A percentile compares a stretch with the other conserved stretches of the same genome.
Evolutionary conservation across 2,329 filamentous ascomycete genomes (phyloP).

Genomic region (Neopestalotiopsis clavispora): DNA sequence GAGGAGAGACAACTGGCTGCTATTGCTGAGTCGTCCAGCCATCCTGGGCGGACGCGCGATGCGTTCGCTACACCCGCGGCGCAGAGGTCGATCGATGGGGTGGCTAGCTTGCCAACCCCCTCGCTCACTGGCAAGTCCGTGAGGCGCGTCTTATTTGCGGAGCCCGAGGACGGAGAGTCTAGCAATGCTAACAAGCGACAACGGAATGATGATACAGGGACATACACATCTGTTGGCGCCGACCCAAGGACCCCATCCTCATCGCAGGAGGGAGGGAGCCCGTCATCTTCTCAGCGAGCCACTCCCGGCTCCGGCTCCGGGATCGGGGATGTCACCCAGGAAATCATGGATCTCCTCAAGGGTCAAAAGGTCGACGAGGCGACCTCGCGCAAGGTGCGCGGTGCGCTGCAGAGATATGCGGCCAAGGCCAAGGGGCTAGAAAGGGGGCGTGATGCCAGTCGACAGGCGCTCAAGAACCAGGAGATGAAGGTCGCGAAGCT

Average conservation of each 20-base stretch:
- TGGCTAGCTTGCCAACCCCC: constrained; percentile 32
- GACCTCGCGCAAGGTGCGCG: constrained; percentile 43
- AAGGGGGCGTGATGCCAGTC: constrained; percentile 68
- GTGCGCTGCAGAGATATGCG: constrained; percentile 59
- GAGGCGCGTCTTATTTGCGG: constrained; percentile 32
- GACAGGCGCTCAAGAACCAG: constrained; percentile 65
- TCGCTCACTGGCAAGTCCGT: constrained; percentile 29
- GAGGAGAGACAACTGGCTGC: constrained; percentile 32
- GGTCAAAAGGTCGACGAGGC: constrained; percentile 44
- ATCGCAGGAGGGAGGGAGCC: constrained; percentile 14
- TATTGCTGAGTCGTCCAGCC: constrained; percentile 25
- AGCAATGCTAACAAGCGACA: constrained; percentile 25
- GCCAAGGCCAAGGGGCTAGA: constrained; percentile 64
- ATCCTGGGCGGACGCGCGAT: constrained; percentile 15
- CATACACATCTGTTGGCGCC: constrained; percentile 20
- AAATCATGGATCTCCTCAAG: constrained; percentile 56
- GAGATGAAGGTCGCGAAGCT: constrained; percentile 52
- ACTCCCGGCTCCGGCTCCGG: constrained; percentile 24
- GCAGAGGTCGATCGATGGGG: constrained; percentile 18
- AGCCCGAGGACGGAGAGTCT: constrained; percentile 19
- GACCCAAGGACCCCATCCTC: constrained; percentile 24
- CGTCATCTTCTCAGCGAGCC: constrained; percentile 20
- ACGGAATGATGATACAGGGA: constrained; percentile 20
- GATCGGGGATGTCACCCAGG: constrained; percentile 41
- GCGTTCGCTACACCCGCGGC: constrained; percentile 24